Evolutionary conservation across 805 yeast species (phyloP), one percentile per base, ranked within the genome.

Genomic region (Wickerhamiella alocasiicola): DNA sequence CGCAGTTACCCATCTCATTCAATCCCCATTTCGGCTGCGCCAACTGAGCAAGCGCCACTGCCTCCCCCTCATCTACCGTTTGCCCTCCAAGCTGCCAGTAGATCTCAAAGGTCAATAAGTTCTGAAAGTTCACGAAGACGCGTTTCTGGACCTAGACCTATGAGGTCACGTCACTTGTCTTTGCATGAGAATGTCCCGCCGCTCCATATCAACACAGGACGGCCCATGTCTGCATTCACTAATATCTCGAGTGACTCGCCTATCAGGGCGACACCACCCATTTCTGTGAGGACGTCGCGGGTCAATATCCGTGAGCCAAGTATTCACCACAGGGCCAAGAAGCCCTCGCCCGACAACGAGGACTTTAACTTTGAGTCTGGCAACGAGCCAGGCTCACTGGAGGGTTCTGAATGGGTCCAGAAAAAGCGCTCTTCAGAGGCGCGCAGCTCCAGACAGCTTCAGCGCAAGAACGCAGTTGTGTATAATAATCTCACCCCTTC

Each of bases 111-210:
- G n/a, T n/a, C n/a, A n/a, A n/a, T n/a, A n/a, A n/a, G n/a, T n/a
- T n/a, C n/a, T n/a, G n/a, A n/a, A n/a, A n/a, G n/a, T n/a, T n/a
- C n/a, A n/a, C n/a, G n/a, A n/a, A 18, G 31, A 13, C 32, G 39
- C 21, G 32, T 29, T 2, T 27, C 32, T 3, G 39, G 39, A 2
- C 39, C 39, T 3, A 23, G 39, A 9, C 27, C 39, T 2, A 36
- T 36, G 39, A 21, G 39, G 16, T 20, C 39, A 6, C 35, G 35
- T 24, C 35, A 31, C 25, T n/a, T 31, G 23, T 31, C 35, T 13
- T 16, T 31, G 9, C 26, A 29, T 13, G 31, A 19, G 4, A 24
- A 36, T 5, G 28, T 36, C 12, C 32, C 39, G 2, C 39, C 39
- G 2, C 39, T 36, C 5, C 39, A 36, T 17, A 21, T 36, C 18